phyloP scores from a whole-genome alignment of 2,329 filamentous ascomycete species.

The Sarocladiaceae sp. region DNA sequence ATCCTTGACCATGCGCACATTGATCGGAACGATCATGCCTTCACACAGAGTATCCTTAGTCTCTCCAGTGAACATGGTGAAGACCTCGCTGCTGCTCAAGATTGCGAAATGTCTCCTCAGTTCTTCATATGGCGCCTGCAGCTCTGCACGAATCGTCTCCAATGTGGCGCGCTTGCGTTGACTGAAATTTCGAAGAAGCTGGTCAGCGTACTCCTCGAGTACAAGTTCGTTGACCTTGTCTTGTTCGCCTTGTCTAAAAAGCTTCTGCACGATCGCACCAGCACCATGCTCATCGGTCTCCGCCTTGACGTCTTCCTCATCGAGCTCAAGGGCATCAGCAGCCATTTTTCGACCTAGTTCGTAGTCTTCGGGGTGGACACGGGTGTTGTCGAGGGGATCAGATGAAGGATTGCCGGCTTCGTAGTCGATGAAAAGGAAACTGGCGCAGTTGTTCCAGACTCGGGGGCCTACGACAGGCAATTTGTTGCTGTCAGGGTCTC shows the following conservation, averaged over 20 bases:
- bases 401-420: slow-evolving; percentile 77
- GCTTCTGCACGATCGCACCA: slow-evolving; percentile 85
- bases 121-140: slow-evolving; percentile 92
- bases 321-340: slow-evolving; percentile 90
- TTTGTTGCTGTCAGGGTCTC: slow-evolving; percentile 76
- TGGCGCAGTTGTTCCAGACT: slow-evolving; percentile 96
- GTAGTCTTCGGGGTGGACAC: slow-evolving; percentile 97
- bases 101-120: slow-evolving; percentile 74
- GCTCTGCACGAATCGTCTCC: slow-evolving; percentile 90
- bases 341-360: slow-evolving; percentile 98
- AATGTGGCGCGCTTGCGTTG: slow-evolving; percentile 93
- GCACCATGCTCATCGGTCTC: slow-evolving; percentile 87
- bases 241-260: slow-evolving; percentile 91
- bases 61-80: slow-evolving; percentile 95
- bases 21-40: slow-evolving; percentile 89
- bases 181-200: slow-evolving; percentile 87
- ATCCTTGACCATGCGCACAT: slow-evolving; percentile 81
- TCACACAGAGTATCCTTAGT: slow-evolving; percentile 77
- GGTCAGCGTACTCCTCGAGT: slow-evolving; percentile 93
- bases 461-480: slow-evolving; percentile 78
- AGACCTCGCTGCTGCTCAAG: slow-evolving; percentile 73
- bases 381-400: slow-evolving; percentile 93
- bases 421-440: slow-evolving; percentile 87
- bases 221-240: slow-evolving; percentile 96
- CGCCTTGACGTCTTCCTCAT: slow-evolving; percentile 96